Percentiles rank a stretch among this genome's conserved stretches.
Evolutionary conservation across 2,329 filamentous ascomycete genomes (phyloP).

Genomic region (Colletotrichum cordylinicola): DNA sequence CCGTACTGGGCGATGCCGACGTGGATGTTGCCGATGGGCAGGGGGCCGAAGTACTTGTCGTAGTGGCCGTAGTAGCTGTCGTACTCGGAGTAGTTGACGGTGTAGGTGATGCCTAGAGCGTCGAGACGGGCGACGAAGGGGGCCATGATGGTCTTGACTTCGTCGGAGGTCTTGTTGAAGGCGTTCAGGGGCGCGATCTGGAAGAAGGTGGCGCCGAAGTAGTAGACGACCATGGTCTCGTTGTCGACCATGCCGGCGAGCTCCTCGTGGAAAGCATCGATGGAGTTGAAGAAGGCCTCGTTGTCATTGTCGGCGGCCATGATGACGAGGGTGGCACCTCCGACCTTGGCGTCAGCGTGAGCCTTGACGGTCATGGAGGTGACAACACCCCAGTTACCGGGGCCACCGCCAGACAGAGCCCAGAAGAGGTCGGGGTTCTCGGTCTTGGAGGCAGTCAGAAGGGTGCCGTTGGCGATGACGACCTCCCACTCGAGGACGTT

Average conservation of each 20-base stretch:
- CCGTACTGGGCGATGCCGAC: slow-evolving; percentile 45
- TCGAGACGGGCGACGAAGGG: slow-evolving; percentile 48
- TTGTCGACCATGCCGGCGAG: slow-evolving; percentile 54
- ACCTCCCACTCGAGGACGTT: slow-evolving; percentile 57
- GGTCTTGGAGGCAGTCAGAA: slow-evolving; percentile 45
- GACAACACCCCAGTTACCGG: slow-evolving; percentile 47
- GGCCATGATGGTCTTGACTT: slow-evolving; percentile 48
- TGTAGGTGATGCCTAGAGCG: slow-evolving; percentile 33
- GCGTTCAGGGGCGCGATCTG: slow-evolving; percentile 51
- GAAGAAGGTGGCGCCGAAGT: slow-evolving; percentile 53
- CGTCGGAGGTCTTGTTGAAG: slow-evolving; percentile 46
- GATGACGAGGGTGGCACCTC: slow-evolving; percentile 35
- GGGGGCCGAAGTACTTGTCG: slow-evolving; percentile 40
- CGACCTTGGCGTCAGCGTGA: slow-evolving; percentile 36
- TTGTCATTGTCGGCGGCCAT: slow-evolving; percentile 30
- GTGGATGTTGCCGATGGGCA: slow-evolving; percentile 47
- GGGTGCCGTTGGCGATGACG: slow-evolving; percentile 49
- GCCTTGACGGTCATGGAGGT: slow-evolving; percentile 41
- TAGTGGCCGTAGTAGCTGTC: slow-evolving; percentile 47
- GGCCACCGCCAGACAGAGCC: slow-evolving; percentile 53
- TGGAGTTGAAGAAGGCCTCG: slow-evolving; percentile 37
- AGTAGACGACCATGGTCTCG: slow-evolving; percentile 55
- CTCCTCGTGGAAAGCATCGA: slow-evolving; percentile 32
- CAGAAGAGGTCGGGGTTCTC: slow-evolving; percentile 53
- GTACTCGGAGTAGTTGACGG: slow-evolving; percentile 26